These are phyloP conservation scores for Wickerhamomyces rabaulensis DNA, from an alignment of 805 yeast genomes.

Conservation along the genomic window DNA sequence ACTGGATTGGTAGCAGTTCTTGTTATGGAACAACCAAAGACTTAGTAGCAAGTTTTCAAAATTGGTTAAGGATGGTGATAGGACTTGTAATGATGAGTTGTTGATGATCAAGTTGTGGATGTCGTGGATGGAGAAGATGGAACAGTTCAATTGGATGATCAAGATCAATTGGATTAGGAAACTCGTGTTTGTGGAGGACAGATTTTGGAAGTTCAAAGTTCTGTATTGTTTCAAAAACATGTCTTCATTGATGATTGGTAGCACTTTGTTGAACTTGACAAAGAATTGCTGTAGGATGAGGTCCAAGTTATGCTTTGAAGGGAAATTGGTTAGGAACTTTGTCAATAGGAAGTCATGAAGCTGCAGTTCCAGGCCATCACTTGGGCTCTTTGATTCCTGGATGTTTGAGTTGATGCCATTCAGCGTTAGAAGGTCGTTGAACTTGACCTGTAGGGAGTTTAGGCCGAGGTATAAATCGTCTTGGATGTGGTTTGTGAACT, in stretches of 20 bases:
- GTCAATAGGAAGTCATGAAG: slow-evolving; percentile 7
- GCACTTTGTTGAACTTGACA: slow-evolving; percentile 18
- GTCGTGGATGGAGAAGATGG: slow-evolving; percentile 24
- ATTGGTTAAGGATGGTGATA: slow-evolving; percentile 12
- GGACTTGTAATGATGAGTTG: slow-evolving; percentile 10
- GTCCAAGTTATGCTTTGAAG: slow-evolving; percentile 23
- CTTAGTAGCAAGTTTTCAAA: slow-evolving; percentile 20
- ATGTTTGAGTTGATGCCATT: slow-evolving; percentile 15
- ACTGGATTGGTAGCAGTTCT: slow-evolving; percentile 21
- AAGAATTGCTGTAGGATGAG: slow-evolving; percentile 22
- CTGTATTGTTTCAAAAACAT: slow-evolving; percentile 20
- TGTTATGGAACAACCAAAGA: slow-evolving; percentile 22
- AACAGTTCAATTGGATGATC: slow-evolving; percentile 24
- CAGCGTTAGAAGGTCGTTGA: slow-evolving; percentile 11
- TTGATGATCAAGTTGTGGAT: slow-evolving; percentile 19
- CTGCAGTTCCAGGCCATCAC: slow-evolving; percentile 18
- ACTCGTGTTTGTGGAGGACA: neutral
- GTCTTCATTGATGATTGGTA: slow-evolving; percentile 24
- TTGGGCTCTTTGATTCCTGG: slow-evolving; percentile 27
- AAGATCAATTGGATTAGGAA: slow-evolving; percentile 42
- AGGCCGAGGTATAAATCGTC: slow-evolving; percentile 22
- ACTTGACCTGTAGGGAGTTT: slow-evolving; percentile 18
- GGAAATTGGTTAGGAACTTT: slow-evolving; percentile 22
- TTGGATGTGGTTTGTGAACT: slow-evolving; percentile 19
- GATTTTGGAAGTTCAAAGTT: slow-evolving; percentile 2